phyloP scores from a whole-genome alignment of 306 rosid species.

The Amphicarpaea edgeworthii region DNA sequence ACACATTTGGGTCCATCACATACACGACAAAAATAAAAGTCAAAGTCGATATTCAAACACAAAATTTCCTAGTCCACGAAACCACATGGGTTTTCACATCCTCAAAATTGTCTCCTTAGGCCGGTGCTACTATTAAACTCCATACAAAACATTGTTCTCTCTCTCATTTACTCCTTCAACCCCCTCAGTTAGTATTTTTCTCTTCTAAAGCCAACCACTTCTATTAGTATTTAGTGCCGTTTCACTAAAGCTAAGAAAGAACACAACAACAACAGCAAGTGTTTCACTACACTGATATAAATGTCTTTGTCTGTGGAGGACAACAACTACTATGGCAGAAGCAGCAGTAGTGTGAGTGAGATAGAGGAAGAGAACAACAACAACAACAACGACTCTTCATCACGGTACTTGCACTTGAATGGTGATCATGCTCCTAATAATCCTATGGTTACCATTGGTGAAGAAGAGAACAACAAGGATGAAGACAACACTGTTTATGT shows the following conservation, averaged over 20 bases:
- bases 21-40: background rate
- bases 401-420: constrained; percentile 5
- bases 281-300: background rate
- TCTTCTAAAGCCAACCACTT: background rate
- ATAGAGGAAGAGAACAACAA: constrained; percentile 75
- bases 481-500: constrained; percentile 57
- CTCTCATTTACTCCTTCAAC: constrained; percentile 23
- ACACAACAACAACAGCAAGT: background rate
- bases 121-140: background rate
- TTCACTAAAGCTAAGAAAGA: background rate
- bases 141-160: background rate
- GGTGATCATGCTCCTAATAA: background rate
- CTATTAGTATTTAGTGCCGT: background rate
- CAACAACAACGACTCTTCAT: too few species aligned
- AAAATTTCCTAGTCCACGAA: background rate
- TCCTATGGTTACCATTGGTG: constrained; percentile 58
- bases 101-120: background rate
- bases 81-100: background rate
- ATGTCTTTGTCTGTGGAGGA: constrained; percentile 26
- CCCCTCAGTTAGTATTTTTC: background rate
- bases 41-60: constrained; percentile 21
- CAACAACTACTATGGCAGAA: background rate
- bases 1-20: background rate
- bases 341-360: constrained; percentile 58
- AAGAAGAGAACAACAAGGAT: constrained; percentile 44